phyloP scores from a whole-genome alignment of 345 rosid genomes.

The Brassica incana region DNA sequence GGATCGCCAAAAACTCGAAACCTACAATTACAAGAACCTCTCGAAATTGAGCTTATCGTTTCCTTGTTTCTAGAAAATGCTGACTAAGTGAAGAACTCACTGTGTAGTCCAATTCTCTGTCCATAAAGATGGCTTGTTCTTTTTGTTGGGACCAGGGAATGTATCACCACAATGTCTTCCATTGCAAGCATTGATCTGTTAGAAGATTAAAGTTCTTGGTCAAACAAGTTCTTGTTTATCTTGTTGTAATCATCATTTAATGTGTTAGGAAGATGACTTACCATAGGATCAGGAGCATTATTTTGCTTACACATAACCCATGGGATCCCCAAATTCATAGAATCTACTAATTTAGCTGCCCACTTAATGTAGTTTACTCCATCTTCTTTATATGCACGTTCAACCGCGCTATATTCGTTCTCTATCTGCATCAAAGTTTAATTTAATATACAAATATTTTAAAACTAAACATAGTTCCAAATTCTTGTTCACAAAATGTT shows the following conservation, averaged over 20 bases:
- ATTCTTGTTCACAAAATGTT: not conserved
- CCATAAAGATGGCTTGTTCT: constrained; percentile 80
- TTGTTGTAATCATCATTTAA: not conserved
- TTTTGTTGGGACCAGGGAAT: constrained; percentile 80
- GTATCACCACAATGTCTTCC: constrained; percentile 99
- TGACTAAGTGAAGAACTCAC: constrained; percentile 44
- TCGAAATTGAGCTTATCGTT: not conserved
- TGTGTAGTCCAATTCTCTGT: constrained; percentile 99
- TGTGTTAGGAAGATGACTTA: constrained; percentile 36
- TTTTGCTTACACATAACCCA: constrained; percentile 95
- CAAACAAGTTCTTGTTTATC: not conserved
- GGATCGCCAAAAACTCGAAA: constrained; percentile 66
- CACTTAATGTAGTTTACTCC: constrained; percentile 70
- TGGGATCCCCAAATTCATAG: constrained; percentile 65
- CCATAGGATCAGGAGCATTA: constrained; percentile 83
- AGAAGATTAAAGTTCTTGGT: not conserved
- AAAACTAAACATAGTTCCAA: not conserved
- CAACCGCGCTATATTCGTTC: constrained; percentile 80
- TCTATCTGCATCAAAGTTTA: constrained; percentile 60
- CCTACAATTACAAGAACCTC: constrained; percentile 39
- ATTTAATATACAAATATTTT: not conserved
- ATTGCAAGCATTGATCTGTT: constrained; percentile 88
- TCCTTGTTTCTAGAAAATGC: not conserved
- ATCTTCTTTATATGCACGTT: constrained; percentile 57
- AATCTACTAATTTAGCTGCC: constrained; percentile 65